Base-by-base conservation (phyloP, 1,284 basidiomycete species). In the Hemileia vastatrix region DNA sequence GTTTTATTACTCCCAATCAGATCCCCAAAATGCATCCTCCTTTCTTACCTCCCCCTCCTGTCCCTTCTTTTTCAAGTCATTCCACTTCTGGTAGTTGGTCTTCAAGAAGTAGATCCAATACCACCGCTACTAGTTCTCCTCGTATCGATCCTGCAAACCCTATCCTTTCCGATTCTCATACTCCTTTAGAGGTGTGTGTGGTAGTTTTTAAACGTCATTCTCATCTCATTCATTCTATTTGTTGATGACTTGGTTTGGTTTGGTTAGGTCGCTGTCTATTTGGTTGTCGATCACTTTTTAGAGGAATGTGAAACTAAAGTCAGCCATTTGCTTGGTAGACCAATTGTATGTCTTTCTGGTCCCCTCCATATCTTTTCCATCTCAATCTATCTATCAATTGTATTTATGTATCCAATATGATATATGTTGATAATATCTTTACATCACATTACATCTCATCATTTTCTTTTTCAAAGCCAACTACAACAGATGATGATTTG, bases 361-460 rank as follows among this genome's bases (percentile, higher is more conserved):
- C 9, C 4, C 23, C 3, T 64, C 58, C 9, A 32, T 21, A 3
- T 19, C n/a, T 27, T 55, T 33, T n/a, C 19, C 11, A 51, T n/a
- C 49, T 18, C 2, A 9, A 54, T 36, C 52, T 27, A 33, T 45
- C 6, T 1, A n/a, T 8, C 11, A 36, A 24, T n/a, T 43, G n/a
- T 8, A 43, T 43, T 43, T n/a, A 43, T 8, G 40, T 43, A 8
- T 43, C 40, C 40, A n/a, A 66, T 6, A 59, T 65, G 9, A 43
- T 57, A 2, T 62, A 64, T 18, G 72, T 71, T 49, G 32, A 53
- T 11, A 67, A 72, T 32, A 68, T 68, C n/a, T 9, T 1, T 6
- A 36, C 4, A 2, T 4, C 21, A 15, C 4, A 18, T 47, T 48
- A 23, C 2, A 45, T 18, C 31, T 45, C 23, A 36, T 33, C 9